Evolutionary conservation across 352 stramenopile species (phyloP).

Genomic region (Globisporangium paroecandrum): DNA sequence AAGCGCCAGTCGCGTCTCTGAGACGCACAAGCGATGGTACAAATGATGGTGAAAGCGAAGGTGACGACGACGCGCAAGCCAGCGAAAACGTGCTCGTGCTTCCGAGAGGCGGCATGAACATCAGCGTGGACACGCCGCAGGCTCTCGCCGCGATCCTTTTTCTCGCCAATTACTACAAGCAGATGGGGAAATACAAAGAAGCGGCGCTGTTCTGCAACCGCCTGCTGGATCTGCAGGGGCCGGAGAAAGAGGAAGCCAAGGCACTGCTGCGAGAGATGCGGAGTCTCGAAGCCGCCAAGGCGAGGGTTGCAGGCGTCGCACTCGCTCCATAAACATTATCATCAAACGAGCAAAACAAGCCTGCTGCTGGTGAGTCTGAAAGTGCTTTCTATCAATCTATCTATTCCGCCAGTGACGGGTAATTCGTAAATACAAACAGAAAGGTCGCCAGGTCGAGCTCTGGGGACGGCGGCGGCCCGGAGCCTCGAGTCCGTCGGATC

Average conservation of each 20-base stretch:
- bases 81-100: slow-evolving; percentile 16
- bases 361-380: not conserved
- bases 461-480: not conserved
- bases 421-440: slow-evolving; percentile 31
- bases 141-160: slow-evolving; percentile 65
- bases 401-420: slow-evolving; percentile 4
- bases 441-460: slow-evolving; percentile 23
- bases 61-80: slow-evolving; percentile 1
- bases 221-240: slow-evolving; percentile 70
- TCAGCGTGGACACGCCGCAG: slow-evolving; percentile 63
- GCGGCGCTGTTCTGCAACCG: slow-evolving; percentile 75
- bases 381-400: not conserved
- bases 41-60: not conserved
- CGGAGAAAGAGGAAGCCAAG: slow-evolving; percentile 83
- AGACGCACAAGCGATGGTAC: not conserved
- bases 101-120: slow-evolving; percentile 23
- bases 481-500: slow-evolving; percentile 17
- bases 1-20: slow-evolving; percentile 17
- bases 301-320: slow-evolving; percentile 1
- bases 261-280: slow-evolving; percentile 75
- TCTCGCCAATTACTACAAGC: slow-evolving; percentile 82
- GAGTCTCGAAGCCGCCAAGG: slow-evolving; percentile 44
- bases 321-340: not conserved
- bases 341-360: not conserved
- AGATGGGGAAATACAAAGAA: slow-evolving; percentile 48